Percentiles rank a stretch among this genome's conserved stretches.
Conservation (phyloP, 306 rosid genomes). For the Rosa lucieae region DNA sequence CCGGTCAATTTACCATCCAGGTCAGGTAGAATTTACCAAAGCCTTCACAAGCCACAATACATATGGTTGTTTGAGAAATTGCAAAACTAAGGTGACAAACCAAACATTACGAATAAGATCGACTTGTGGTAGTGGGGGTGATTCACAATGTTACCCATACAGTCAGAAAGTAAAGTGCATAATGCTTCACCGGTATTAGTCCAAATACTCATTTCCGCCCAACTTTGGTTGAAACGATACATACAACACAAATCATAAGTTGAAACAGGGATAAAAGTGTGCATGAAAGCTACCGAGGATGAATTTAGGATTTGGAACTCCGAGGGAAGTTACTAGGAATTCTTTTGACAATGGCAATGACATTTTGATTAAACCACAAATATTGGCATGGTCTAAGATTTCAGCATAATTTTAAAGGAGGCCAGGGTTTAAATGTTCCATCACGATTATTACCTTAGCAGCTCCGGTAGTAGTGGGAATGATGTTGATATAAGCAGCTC, state of each 20-base stretch:
- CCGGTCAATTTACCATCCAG: slow-evolving; percentile 84
- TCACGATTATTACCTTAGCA: slow-evolving; percentile 65
- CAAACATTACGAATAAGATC: background rate
- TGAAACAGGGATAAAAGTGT: background rate
- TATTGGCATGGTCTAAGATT: background rate
- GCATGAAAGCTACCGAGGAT: background rate
- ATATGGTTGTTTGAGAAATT: background rate
- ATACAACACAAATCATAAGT: background rate
- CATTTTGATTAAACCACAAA: background rate
- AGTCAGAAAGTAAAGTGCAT: background rate
- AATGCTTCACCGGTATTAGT: background rate
- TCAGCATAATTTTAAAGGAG: background rate
- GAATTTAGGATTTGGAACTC: too few relatives aligned
- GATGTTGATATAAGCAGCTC: slow-evolving; percentile 94
- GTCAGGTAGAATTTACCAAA: slow-evolving; percentile 64
- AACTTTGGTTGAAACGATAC: background rate
- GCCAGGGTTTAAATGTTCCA: background rate
- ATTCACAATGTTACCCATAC: background rate
- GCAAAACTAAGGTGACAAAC: background rate
- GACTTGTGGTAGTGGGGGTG: background rate
- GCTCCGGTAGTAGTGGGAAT: slow-evolving; percentile 97
- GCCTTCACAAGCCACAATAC: slow-evolving; percentile 36
- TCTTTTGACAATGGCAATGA: background rate
- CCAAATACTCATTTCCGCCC: background rate
- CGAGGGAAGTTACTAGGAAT: background rate